phyloP scores from a whole-genome alignment of 2,329 filamentous ascomycete genomes.

The Aspergillus bombycis region DNA sequence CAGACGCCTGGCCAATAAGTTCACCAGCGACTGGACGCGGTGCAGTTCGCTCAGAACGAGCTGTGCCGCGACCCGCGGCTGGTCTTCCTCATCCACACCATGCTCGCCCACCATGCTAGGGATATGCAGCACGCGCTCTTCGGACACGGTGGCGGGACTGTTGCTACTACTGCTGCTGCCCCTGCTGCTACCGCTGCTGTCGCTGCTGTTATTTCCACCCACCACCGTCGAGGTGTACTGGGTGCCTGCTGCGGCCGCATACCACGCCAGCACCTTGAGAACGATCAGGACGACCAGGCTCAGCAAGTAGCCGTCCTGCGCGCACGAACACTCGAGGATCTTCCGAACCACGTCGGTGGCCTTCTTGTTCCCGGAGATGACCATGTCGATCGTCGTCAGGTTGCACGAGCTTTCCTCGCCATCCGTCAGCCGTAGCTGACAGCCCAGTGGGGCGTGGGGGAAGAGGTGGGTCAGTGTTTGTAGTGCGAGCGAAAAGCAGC shows the following conservation, averaged over 20 bases:
- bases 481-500: no score
- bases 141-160: no score
- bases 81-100: background rate
- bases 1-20: background rate
- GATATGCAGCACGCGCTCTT: no score
- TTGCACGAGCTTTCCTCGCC: no score
- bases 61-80: background rate
- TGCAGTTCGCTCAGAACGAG: background rate
- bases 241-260: background rate
- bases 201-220: no score
- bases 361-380: background rate
- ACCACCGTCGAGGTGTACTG: background rate
- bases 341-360: constrained; percentile 1
- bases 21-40: background rate
- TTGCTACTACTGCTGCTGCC: no score
- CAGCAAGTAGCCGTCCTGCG: constrained; percentile 4
- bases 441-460: no score
- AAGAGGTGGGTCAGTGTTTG: no score
- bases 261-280: background rate
- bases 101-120: background rate
- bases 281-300: background rate
- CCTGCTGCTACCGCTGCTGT: no score
- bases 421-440: no score
- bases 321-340: constrained; percentile 1
- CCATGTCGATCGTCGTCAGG: background rate